Conservation (phyloP, 805 yeast species). For the Candida tallmaniae region DNA sequence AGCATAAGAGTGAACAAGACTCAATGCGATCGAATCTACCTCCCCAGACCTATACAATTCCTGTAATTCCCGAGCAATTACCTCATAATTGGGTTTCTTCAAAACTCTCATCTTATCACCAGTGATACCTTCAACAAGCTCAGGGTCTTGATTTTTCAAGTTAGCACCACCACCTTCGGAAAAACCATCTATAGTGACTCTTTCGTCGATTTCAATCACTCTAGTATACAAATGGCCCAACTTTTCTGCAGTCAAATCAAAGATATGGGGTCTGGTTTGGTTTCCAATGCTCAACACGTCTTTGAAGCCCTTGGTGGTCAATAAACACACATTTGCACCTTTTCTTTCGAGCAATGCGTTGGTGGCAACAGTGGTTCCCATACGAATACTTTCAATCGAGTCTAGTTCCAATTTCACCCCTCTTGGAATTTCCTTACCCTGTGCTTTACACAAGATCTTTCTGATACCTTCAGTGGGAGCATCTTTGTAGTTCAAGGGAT, state of each 20-base stretch:
- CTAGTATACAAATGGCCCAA: conserved; percentile 67
- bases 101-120: conserved; percentile 31
- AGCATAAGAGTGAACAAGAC: conserved; percentile 38
- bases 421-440: conserved; percentile 47
- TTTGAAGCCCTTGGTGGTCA: conserved; percentile 84
- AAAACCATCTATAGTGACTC: conserved; percentile 74
- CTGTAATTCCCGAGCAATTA: conserved; percentile 20
- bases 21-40: conserved; percentile 29
- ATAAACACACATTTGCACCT: conserved; percentile 81
- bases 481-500: conserved; percentile 81
- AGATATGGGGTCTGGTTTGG: conserved; percentile 87
- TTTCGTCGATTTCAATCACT: conserved; percentile 83
- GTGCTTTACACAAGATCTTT: conserved; percentile 60
- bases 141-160: conserved; percentile 21
- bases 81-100: conserved; percentile 24
- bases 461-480: conserved; percentile 93
- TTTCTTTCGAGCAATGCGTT: conserved; percentile 90
- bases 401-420: conserved; percentile 48
- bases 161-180: conserved; percentile 62
- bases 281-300: conserved; percentile 84
- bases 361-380: conserved; percentile 97
- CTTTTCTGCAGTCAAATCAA: conserved; percentile 72
- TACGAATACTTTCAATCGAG: conserved; percentile 62
- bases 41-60: conserved; percentile 20
- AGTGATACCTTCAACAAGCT: conserved; percentile 33